Conservation (phyloP, 768 basidiomycete genomes). For the Psilocybe tampanensis region DNA sequence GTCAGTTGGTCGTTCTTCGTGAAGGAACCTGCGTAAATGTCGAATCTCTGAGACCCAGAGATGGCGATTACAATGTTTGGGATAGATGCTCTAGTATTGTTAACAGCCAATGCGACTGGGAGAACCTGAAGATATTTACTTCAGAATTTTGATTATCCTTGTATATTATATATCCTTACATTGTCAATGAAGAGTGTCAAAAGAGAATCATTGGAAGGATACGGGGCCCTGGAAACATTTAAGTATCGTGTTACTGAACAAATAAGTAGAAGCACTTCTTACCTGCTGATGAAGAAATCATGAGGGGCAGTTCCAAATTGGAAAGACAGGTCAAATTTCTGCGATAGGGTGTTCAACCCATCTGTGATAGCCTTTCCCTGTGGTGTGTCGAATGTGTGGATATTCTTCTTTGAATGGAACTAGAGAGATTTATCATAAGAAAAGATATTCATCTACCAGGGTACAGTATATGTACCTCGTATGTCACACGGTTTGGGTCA, state of each 20-base stretch:
- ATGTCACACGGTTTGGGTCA: conserved; percentile 79
- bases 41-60: conserved; percentile 66
- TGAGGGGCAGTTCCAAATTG: conserved; percentile 75
- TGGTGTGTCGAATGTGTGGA: conserved; percentile 61
- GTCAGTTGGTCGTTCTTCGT: conserved; percentile 83
- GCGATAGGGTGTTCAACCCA: conserved; percentile 54
- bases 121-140: conserved; percentile 39
- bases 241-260: neutral
- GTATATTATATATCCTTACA: conserved; percentile 33
- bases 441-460: conserved; percentile 6
- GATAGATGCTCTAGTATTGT: conserved; percentile 61
- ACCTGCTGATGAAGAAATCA: conserved; percentile 71
- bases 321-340: conserved; percentile 62
- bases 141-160: too few species aligned
- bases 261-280: too few species aligned
- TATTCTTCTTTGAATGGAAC: conserved; percentile 64
- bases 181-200: conserved; percentile 59
- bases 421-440: conserved; percentile 21
- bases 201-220: conserved; percentile 60
- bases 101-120: conserved; percentile 57
- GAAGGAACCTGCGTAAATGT: conserved; percentile 70
- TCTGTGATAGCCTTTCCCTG: conserved; percentile 53
- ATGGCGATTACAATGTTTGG: conserved; percentile 69
- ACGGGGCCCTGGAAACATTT: conserved; percentile 47
- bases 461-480: conserved; percentile 46